Percentiles rank a stretch among this genome's conserved stretches.
phyloP scores from a whole-genome alignment of 495 filamentous ascomycete species.

The Physcia stellaris region DNA sequence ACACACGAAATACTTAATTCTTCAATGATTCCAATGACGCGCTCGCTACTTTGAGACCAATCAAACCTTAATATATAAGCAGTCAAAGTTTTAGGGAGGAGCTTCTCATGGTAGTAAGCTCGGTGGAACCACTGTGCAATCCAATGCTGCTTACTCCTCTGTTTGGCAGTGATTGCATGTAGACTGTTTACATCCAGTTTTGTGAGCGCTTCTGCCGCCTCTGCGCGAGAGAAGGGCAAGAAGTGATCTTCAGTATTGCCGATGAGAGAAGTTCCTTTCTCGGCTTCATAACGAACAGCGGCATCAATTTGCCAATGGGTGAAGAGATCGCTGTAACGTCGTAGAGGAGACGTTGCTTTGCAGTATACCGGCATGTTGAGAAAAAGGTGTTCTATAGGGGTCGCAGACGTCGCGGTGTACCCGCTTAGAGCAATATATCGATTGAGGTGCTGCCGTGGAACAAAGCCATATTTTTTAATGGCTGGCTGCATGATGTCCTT shows the following conservation, averaged over 20 bases:
- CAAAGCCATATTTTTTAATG: slow-evolving; percentile 15
- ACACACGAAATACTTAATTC: slow-evolving; percentile 23
- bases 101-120: slow-evolving; percentile 50
- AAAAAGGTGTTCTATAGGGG: slow-evolving; percentile 38
- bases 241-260: slow-evolving; percentile 24
- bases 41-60: slow-evolving; percentile 12
- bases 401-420: slow-evolving; percentile 31
- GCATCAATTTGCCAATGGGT: slow-evolving; percentile 87
- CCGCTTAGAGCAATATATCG: slow-evolving; percentile 37
- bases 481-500: not conserved
- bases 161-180: slow-evolving; percentile 24
- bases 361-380: slow-evolving; percentile 59
- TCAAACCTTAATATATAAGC: slow-evolving; percentile 20
- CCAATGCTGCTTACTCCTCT: slow-evolving; percentile 41
- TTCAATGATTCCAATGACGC: slow-evolving; percentile 20
- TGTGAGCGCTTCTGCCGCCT: slow-evolving; percentile 27
- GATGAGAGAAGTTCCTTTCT: slow-evolving; percentile 37
- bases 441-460: slow-evolving; percentile 13
- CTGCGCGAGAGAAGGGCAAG: slow-evolving; percentile 55
- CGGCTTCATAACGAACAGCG: slow-evolving; percentile 55
- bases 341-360: slow-evolving; percentile 75
- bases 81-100: slow-evolving; percentile 46
- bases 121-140: slow-evolving; percentile 56
- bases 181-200: slow-evolving; percentile 20
- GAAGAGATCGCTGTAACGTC: slow-evolving; percentile 72